Evolutionary conservation across 2,329 filamentous ascomycete species (phyloP).

Genomic region (Dactylellina cionopaga): DNA sequence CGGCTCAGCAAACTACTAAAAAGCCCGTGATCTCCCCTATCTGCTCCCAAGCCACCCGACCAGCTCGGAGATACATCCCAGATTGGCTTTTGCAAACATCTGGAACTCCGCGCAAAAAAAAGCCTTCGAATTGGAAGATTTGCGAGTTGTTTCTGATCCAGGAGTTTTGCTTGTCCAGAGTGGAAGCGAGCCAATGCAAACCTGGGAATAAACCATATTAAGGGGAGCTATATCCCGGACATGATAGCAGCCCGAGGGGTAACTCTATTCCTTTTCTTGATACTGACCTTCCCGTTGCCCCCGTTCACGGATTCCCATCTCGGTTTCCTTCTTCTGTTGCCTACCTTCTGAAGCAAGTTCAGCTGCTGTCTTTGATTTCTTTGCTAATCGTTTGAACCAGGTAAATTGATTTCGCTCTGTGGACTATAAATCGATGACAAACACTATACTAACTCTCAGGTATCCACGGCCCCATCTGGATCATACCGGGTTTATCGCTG

Average conservation of each 20-base stretch:
- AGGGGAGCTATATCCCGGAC: conserved; percentile 39
- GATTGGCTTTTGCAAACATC: conserved; percentile 6
- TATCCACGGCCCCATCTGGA: conserved; percentile 20
- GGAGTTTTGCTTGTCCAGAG: conserved; percentile 11
- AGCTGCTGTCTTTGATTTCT: conserved; percentile 8
- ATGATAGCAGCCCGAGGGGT: conserved; percentile 24
- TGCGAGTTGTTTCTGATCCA: conserved; percentile 11
- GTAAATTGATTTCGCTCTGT: conserved; percentile 23
- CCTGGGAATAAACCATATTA: conserved; percentile 31
- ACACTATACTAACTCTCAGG: conserved; percentile 9
- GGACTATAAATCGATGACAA: conserved; percentile 32
- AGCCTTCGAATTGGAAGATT: conserved; percentile 20
- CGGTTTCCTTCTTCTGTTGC: conserved; percentile 37
- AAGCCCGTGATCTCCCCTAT: conserved; percentile 14
- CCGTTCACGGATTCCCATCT: conserved; percentile 30
- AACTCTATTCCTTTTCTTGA: conserved; percentile 7
- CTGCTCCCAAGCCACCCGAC: conserved; percentile 14
- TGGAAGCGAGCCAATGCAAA: conserved; percentile 37
- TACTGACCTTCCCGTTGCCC: conserved; percentile 40
- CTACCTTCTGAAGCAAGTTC: conserved; percentile 20
- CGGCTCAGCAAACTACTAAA: conserved; percentile 17
- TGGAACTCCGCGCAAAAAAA: conserved; percentile 17
- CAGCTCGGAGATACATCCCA: conserved; percentile 19
- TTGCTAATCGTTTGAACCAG: conserved; percentile 35
- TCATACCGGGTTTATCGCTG: conserved; percentile 15